Percentiles rank a stretch among this genome's conserved stretches.
These are phyloP conservation scores for Fraxinus sp. DNA, from an alignment of 305 asterid genomes.

Conservation along the genomic window DNA sequence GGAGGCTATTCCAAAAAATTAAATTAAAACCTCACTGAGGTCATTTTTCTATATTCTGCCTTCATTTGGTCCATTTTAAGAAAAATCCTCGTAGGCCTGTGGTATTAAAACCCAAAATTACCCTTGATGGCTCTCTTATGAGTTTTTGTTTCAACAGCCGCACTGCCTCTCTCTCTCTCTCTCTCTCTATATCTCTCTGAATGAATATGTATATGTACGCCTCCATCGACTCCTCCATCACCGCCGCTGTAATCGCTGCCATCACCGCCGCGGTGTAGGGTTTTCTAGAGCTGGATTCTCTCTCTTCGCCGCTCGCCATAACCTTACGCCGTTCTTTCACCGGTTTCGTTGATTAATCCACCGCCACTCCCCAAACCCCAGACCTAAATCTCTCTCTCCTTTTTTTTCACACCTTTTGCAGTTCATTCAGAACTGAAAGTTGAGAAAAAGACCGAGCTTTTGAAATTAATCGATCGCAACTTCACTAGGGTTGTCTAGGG, in stretches of 20 bases:
- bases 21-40: not conserved
- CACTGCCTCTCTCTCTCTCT: not conserved
- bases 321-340: slow-evolving; percentile 56
- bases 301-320: slow-evolving; percentile 30
- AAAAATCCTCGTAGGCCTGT: not conserved
- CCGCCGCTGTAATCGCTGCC: slow-evolving; percentile 26
- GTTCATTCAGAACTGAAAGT: slow-evolving; percentile 21
- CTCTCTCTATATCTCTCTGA: not conserved
- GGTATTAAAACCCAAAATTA: not conserved
- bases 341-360: slow-evolving; percentile 62
- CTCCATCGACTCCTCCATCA: slow-evolving; percentile 42
- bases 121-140: not conserved
- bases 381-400: slow-evolving; percentile 12
- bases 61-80: not conserved
- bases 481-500: slow-evolving; percentile 38
- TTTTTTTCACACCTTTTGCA: slow-evolving; percentile 16
- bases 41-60: not conserved
- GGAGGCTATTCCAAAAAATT: not conserved
- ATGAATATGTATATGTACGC: slow-evolving; percentile 36
- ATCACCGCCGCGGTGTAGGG: slow-evolving; percentile 31
- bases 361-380: slow-evolving; percentile 21
- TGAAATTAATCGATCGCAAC: slow-evolving; percentile 26
- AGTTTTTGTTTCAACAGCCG: slow-evolving; percentile 5
- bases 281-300: slow-evolving; percentile 60
- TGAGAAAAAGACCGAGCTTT: slow-evolving; percentile 14